Evolutionary conservation across 768 basidiomycete genomes (phyloP), one percentile per base, ranked within the genome.

Genomic region (Lentinula boryana): DNA sequence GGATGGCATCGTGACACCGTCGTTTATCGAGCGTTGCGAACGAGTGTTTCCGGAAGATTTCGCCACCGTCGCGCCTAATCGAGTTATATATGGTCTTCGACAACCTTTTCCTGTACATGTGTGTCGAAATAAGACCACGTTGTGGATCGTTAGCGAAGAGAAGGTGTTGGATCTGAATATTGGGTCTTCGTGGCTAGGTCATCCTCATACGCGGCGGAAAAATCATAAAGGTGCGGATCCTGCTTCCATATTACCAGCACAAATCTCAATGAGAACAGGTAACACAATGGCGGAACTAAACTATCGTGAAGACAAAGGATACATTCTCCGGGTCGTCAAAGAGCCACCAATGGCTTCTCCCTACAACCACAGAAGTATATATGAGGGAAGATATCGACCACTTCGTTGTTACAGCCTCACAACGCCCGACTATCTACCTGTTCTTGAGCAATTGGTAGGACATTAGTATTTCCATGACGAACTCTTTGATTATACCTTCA

Each of bases 321-420:
- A 48, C 44, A 33, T n/a, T 23, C n/a, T 58, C 5, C 18, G 41
- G 18, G 48, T 46, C 9, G 46, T 58, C 2, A 50, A 35, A 35
- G 44, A 58, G n/a, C 57, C 57, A 21, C 57, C 57, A 9, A 4
- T 33, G 13, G 16, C 31, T 27, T 18, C 33, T 21, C 33, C 32
- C 23, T 3, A 12, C 6, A 33, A 44, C n/a, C 46, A 33, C 5
- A 33, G 57, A 46, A 58, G 27, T n/a, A 56, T 58, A 58, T 12
- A 12, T 18, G 31, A 31, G 15, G 57, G 57, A 10, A 31, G 57
- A 38, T 12, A 13, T 9, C 48, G 57, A 21, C 5, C 8, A 36
- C 57, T 58, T 48, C 57, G 46, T 35, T 58, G 57, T 58, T 58
- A 58, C 31, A 58, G 57, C n/a, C 48, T 48, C 33, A 32, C 44